Percentiles rank a stretch among this genome's conserved stretches.
phyloP scores from a whole-genome alignment of 305 asterid species.

The Plantago rigida region DNA sequence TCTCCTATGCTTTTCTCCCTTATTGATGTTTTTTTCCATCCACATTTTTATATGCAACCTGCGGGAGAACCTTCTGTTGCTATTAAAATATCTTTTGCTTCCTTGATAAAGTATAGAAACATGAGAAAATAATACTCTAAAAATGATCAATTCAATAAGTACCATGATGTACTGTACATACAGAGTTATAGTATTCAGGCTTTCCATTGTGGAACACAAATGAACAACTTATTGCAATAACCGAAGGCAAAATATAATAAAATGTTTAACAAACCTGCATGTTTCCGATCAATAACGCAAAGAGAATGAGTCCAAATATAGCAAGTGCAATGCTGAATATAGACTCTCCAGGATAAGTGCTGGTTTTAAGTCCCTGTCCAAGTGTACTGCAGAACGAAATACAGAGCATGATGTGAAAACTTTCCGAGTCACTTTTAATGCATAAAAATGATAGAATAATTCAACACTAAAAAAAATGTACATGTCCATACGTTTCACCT shows the following conservation, averaged over 20 bases:
- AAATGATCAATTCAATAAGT: not conserved
- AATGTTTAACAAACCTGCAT: constrained; percentile 64
- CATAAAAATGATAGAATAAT: too few species aligned
- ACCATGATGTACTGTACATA: too few species aligned
- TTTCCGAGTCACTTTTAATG: not conserved
- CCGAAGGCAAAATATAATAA: constrained; percentile 4
- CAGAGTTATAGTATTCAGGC: too few species aligned
- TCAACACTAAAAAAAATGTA: too few species aligned
- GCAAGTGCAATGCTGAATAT: constrained; percentile 94
- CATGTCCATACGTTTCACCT: too few species aligned
- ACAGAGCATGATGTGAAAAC: constrained; percentile 7
- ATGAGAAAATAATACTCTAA: not conserved
- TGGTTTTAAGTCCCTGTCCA: constrained; percentile 97
- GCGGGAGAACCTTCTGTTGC: not conserved
- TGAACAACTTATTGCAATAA: not conserved
- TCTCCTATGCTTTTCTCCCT: too few species aligned
- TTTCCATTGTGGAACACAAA: not conserved
- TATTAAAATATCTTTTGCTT: not conserved
- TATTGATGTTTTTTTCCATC: too few species aligned
- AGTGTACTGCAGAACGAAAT: constrained; percentile 67
- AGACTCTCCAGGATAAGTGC: constrained; percentile 94
- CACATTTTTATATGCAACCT: too few species aligned
- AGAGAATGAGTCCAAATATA: constrained; percentile 89
- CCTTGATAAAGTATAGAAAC: not conserved
- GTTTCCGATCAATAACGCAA: constrained; percentile 95